Conservation (phyloP, 805 yeast species). For the Cyberlindnera xylosilytica region DNA sequence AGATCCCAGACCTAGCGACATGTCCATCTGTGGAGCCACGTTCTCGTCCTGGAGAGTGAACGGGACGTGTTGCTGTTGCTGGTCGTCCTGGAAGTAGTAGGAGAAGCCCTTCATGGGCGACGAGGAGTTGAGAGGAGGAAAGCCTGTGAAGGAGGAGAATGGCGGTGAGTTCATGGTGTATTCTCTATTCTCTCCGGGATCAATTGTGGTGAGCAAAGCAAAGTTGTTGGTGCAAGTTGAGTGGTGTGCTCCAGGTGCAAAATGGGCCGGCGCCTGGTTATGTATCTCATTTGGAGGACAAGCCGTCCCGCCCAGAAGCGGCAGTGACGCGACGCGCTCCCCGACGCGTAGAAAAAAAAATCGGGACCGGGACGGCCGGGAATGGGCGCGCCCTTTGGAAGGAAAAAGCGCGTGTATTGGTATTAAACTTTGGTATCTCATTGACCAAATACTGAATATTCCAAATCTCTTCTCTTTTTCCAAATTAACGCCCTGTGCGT, state of each 20-base stretch:
- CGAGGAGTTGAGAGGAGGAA: slow-evolving; percentile 7
- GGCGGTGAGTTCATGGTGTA: slow-evolving; percentile 17
- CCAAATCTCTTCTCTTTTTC: no score
- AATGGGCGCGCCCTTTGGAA: no score
- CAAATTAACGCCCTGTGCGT: no score
- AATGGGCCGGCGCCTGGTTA: slow-evolving; percentile 3
- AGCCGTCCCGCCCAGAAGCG: slow-evolving; percentile 9
- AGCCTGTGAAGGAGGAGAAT: slow-evolving; percentile 4
- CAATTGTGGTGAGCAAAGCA: background rate
- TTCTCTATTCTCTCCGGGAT: no score
- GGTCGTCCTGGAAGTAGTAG: slow-evolving; percentile 16
- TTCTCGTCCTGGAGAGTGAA: slow-evolving; percentile 18
- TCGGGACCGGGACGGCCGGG: background rate
- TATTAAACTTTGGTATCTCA: no score
- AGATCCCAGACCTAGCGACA: slow-evolving; percentile 1
- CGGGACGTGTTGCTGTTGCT: background rate
- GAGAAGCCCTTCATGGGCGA: slow-evolving; percentile 21
- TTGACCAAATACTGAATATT: no score
- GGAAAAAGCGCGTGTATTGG: no score
- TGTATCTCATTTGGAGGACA: slow-evolving; percentile 10
- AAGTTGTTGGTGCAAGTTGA: background rate
- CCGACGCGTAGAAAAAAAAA: slow-evolving; percentile 1
- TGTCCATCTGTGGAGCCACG: slow-evolving; percentile 1
- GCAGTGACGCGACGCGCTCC: slow-evolving; percentile 18
- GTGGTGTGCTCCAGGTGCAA: background rate